These are phyloP conservation scores for Coemansia sp. DNA, from an alignment of 192 early-diverging fungal genomes.

Conservation along the genomic window DNA sequence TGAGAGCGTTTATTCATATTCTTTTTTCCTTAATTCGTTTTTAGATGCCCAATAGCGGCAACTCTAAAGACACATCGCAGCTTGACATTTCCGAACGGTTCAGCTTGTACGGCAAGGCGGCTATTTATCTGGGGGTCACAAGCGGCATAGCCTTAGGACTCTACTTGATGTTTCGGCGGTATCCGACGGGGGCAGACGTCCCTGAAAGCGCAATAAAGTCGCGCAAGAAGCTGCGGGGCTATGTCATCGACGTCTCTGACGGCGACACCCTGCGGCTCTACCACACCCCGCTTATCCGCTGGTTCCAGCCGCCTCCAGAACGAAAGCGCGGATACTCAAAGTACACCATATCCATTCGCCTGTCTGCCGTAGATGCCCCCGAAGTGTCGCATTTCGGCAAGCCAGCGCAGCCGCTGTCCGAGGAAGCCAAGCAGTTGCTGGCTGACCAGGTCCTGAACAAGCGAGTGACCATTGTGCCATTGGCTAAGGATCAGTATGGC, in stretches of 20 bases:
- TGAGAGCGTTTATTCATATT: neutral
- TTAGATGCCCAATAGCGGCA: neutral
- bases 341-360: conserved; percentile 36
- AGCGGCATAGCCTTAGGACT: conserved; percentile 23
- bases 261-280: conserved; percentile 45
- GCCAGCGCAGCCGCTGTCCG: conserved; percentile 46
- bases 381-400: conserved; percentile 54
- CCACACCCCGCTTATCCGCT: conserved; percentile 36
- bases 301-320: conserved; percentile 27
- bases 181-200: conserved; percentile 38
- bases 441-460: conserved; percentile 25
- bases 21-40: conserved; percentile 4
- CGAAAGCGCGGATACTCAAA: conserved; percentile 32
- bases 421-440: conserved; percentile 41
- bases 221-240: conserved; percentile 32
- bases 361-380: conserved; percentile 48
- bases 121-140: conserved; percentile 27
- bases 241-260: conserved; percentile 44
- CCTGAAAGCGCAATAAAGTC: conserved; percentile 33
- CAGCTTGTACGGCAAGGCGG: conserved; percentile 26
- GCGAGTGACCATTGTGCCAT: conserved; percentile 29
- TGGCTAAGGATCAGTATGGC: conserved; percentile 52
- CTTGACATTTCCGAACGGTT: conserved; percentile 1
- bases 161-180: conserved; percentile 42
- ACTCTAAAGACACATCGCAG: neutral